Conservation (phyloP, 2,329 filamentous ascomycete species). For the Xylariaceae sp. region DNA sequence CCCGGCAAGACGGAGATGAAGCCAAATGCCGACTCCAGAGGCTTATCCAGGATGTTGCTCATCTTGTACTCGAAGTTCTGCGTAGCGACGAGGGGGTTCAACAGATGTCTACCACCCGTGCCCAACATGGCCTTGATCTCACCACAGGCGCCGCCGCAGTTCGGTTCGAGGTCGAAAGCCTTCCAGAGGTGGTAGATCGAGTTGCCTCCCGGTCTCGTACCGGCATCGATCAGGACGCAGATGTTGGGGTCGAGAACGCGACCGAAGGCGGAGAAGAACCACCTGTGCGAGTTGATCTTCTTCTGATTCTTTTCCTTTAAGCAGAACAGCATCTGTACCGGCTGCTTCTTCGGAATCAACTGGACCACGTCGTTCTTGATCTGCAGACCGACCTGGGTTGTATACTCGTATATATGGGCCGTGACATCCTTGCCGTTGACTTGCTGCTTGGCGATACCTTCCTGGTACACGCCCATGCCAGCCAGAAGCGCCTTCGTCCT, state of each 20-base stretch:
- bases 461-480: conserved; percentile 93
- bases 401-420: conserved; percentile 96
- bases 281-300: conserved; percentile 99
- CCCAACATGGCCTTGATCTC: conserved; percentile 98
- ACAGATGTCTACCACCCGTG: conserved; percentile 69
- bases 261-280: conserved; percentile 98
- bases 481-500: conserved; percentile 84
- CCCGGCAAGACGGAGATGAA: conserved; percentile 97
- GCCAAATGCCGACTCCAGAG: conserved; percentile 92
- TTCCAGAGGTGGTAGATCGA: conserved; percentile 99
- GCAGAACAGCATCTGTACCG: conserved; percentile 95
- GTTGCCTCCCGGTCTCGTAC: conserved; percentile 87
- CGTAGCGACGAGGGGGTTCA: conserved; percentile 92
- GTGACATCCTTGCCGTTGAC: conserved; percentile 96
- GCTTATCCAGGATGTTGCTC: conserved; percentile 98
- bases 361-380: conserved; percentile 87
- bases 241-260: conserved; percentile 91
- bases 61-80: conserved; percentile 99
- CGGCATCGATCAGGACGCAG: conserved; percentile 91
- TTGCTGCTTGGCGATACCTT: conserved; percentile 96
- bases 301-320: conserved; percentile 99
- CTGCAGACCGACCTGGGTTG: conserved; percentile 76
- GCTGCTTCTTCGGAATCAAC: conserved; percentile 78
- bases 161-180: conserved; percentile 93
- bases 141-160: conserved; percentile 94